These are phyloP conservation scores for Lactarius pseudohatsudake DNA, from an alignment of 768 basidiomycete genomes.

Conservation along the genomic window DNA sequence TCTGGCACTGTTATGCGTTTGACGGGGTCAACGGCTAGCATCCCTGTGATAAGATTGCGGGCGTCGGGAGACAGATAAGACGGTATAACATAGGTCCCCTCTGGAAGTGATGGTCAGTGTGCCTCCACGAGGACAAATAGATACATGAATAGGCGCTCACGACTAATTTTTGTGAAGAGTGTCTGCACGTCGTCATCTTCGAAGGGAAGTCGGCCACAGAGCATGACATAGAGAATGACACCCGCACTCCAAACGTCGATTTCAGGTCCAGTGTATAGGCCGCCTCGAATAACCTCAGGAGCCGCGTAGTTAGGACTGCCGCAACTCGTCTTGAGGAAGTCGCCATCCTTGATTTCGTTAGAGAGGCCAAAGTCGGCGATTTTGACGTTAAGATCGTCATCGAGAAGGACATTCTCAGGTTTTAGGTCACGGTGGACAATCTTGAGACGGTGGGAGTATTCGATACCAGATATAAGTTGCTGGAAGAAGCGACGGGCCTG, in stretches of 20 bases:
- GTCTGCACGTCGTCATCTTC: conserved; percentile 95
- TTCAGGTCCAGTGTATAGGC: conserved; percentile 94
- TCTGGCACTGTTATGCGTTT: conserved; percentile 93
- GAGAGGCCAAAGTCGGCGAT: conserved; percentile 99
- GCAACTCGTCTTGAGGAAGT: conserved; percentile 95
- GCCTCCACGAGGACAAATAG: neutral
- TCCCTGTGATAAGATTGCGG: conserved; percentile 72
- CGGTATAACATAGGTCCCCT: conserved; percentile 86
- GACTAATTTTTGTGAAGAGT: conserved; percentile 92
- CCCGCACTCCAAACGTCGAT: conserved; percentile 99
- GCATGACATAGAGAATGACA: conserved; percentile 98
- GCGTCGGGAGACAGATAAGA: conserved; percentile 78
- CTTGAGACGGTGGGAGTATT: conserved; percentile 94
- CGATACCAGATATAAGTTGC: conserved; percentile 96
- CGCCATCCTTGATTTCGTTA: conserved; percentile 94
- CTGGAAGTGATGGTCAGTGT: conserved; percentile 40
- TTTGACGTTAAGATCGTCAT: conserved; percentile 87
- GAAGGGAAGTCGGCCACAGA: conserved; percentile 92
- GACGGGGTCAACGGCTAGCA: conserved; percentile 93
- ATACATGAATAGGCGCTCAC: conserved; percentile 43
- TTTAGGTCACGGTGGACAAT: conserved; percentile 99
- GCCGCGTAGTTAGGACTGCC: conserved; percentile 99
- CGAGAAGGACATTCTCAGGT: conserved; percentile 91
- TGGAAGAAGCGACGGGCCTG: conserved; percentile 95
- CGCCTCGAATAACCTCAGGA: conserved; percentile 95